phyloP scores from a whole-genome alignment of 2,329 filamentous ascomycete genomes.

The Pseudogymnoascus sp. region DNA sequence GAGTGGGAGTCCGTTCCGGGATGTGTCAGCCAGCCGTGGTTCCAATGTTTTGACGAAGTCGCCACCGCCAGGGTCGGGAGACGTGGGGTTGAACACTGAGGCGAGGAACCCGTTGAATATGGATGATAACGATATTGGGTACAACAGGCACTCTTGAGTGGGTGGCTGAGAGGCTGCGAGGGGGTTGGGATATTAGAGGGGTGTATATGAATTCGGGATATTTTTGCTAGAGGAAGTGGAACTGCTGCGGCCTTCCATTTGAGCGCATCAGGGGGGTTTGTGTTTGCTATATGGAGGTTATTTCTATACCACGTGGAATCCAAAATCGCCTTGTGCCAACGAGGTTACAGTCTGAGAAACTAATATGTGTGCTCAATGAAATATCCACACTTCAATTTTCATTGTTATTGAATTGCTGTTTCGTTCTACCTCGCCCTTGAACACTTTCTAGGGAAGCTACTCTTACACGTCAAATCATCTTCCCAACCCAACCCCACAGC shows the following conservation, averaged over 20 bases:
- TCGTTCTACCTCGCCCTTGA: neutral
- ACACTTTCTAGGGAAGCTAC: neutral
- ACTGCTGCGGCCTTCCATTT: neutral
- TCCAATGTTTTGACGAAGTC: conserved; percentile 1
- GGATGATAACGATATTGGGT: conserved; percentile 6
- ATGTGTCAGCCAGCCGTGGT: neutral
- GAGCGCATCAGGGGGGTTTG: neutral
- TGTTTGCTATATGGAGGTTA: neutral
- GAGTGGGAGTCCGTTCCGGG: neutral
- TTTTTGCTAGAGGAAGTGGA: neutral
- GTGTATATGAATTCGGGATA: neutral
- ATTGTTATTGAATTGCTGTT: neutral
- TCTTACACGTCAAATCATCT: neutral
- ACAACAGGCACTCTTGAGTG: neutral
- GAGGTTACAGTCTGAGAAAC: neutral
- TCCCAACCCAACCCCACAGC: neutral
- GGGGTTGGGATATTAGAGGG: neutral
- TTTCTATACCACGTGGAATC: neutral
- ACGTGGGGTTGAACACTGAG: neutral
- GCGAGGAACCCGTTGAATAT: conserved; percentile 2
- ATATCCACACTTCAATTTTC: neutral
- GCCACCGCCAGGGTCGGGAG: neutral
- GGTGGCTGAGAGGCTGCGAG: neutral
- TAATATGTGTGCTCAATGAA: neutral
- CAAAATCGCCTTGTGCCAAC: neutral